Base-by-base conservation (phyloP, 495 filamentous ascomycete species). In the Ramalina peruviana region DNA sequence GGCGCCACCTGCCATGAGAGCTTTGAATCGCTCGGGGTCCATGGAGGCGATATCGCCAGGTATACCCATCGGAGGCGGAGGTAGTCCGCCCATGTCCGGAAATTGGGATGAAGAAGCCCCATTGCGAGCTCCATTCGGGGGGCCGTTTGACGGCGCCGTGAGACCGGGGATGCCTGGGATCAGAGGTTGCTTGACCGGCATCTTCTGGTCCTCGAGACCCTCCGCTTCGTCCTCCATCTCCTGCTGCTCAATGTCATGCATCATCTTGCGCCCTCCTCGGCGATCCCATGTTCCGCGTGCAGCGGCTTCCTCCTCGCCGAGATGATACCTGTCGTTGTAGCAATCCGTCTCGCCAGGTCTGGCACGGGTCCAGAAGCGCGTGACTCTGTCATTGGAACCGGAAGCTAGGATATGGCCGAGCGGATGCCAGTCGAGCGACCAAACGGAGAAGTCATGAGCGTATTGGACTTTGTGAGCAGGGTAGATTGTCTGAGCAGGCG, bases 341-440 rank as follows among this genome's bases (percentile, higher is more conserved):
- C 80, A 82, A 49, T 82, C 80, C 46, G 73, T 77, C 56, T 96
- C 92, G 27, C 92, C 92, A 3, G 92, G 92, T 42, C 92, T 71
- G 6, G 85, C 72, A 17, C 92, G 79, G 13, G 87, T 85, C 92
- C 92, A 98, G 69, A 98, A 98, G 33, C 90, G 79, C 7, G 92
- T 96, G 41, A 93, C 86, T 42, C 90, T 83, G 65, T 98, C 92
- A 63, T 98, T 98, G 3, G 90, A 95, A 4, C 92, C 92, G n/a
- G 92, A 94, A n/a, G 88, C 88, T 23, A 98, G 74, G 52, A 98
- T 90, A 58, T 98, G 92, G 19, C 92, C 92, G 0, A 96, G 71
- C 1, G 92, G 92, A 59, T 98, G 92, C 86, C 92, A 98, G 69
- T 94, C 88, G 20, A 98, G 72, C 4, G 88, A 89, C 92, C 92